Evolutionary conservation across 2,329 filamentous ascomycete genomes (phyloP).

Genomic region (Lasiodiplodia citricola): DNA sequence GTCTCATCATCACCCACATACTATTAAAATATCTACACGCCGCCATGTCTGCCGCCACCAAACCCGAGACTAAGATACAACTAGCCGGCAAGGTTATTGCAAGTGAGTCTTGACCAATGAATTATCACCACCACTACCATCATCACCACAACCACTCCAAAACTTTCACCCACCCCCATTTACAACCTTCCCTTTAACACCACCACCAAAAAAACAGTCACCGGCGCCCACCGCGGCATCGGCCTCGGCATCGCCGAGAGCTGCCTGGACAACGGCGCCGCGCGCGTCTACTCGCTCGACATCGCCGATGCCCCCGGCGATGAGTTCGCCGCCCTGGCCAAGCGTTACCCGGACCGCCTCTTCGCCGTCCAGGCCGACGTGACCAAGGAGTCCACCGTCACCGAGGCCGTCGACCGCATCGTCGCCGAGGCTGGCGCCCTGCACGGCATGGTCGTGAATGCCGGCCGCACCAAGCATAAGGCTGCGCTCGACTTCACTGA

Average conservation of each 20-base stretch:
- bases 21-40: neutral
- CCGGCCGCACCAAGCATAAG: constrained; percentile 59
- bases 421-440: constrained; percentile 50
- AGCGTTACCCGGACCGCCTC: constrained; percentile 49
- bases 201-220: constrained; percentile 28
- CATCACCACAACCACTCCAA: neutral
- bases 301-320: constrained; percentile 49
- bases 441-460: constrained; percentile 58
- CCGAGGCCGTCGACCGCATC: constrained; percentile 52
- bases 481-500: constrained; percentile 57
- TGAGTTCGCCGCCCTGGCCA: constrained; percentile 48
- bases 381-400: constrained; percentile 53
- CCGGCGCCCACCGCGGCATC: constrained; percentile 43
- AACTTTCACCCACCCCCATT: constrained; percentile 30
- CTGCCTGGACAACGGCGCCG: constrained; percentile 53
- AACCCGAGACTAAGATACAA: constrained; percentile 35
- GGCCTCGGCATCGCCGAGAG: constrained; percentile 55
- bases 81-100: constrained; percentile 35
- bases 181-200: constrained; percentile 29
- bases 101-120: neutral
- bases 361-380: constrained; percentile 53
- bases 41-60: constrained; percentile 5
- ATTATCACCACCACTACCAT: neutral
- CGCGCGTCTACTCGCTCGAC: constrained; percentile 54
- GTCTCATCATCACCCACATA: neutral